These are phyloP conservation scores for Tubosaeta brunneosetosa DNA, from an alignment of 768 basidiomycete genomes.

Conservation along the genomic window DNA sequence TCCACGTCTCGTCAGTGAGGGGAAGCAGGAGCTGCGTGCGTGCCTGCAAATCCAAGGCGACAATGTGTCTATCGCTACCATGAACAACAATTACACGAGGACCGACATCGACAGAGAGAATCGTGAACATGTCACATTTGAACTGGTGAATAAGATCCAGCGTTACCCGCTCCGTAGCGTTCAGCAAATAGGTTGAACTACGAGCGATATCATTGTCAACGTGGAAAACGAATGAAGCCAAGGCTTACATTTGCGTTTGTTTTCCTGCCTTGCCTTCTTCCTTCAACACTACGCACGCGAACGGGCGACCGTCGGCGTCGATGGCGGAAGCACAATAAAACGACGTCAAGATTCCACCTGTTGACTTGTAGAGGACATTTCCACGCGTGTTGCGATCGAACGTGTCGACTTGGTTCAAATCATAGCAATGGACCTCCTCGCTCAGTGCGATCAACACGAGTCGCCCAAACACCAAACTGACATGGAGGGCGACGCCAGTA, in stretches of 20 bases:
- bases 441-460: not conserved
- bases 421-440: not conserved
- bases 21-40: conserved; percentile 3
- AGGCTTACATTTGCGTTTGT: conserved; percentile 3
- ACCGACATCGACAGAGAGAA: conserved; percentile 8
- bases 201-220: not conserved
- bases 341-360: not conserved
- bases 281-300: conserved; percentile 11
- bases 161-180: not conserved
- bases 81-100: conserved; percentile 7
- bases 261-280: not conserved
- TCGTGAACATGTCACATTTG: not conserved
- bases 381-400: not conserved
- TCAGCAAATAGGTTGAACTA: conserved; percentile 2
- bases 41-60: conserved; percentile 15
- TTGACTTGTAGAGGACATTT: not conserved
- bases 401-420: not conserved
- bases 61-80: not conserved
- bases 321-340: conserved; percentile 10
- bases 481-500: not conserved
- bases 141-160: conserved; percentile 16
- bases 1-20: not conserved
- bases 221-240: too few relatives aligned
- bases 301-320: conserved; percentile 12
- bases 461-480: not conserved